Base-by-base conservation (phyloP, 2,329 filamentous ascomycete genomes). In the Ophidiomyces ophidiicola region DNA sequence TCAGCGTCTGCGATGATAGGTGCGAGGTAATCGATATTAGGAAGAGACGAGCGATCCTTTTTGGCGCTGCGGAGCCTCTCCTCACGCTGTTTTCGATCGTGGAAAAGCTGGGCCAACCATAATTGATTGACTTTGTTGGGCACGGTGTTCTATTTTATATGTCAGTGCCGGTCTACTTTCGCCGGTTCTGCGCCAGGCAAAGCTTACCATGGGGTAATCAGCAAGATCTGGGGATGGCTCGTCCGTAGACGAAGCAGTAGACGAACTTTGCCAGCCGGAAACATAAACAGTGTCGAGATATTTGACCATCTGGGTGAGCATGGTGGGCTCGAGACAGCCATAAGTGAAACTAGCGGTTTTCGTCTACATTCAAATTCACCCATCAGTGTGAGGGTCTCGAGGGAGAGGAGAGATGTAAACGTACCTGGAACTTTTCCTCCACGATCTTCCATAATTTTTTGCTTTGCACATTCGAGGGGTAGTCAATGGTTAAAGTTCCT, bases 251-350 rank as follows among this genome's bases (percentile, higher is more conserved):
- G 88, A 94, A 35, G 90, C 90, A 5, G 90, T 98, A 17, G 87
- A 94, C 1, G 88, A 96, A 48, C 84, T 94, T 66, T 98, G 90
- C 90, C 90, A 98, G 48, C 90, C 90, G 39, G 90, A 96, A 46
- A 98, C 90, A 62, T 98, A 98, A 59, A 98, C 84, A 23, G 90
- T 98, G 59, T 98, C 90, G 46, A 98, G 73, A 63, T 92, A 96
- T 66, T 96, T 94, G 53, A 88, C 88, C 90, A 98, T 98, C 64
- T 98, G 90, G 19, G 90, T 96, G 59, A 98, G 75, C 83, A 94
- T 94, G 41, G 93, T 94, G 7, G 90, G 90, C 59, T 98, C 90
- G 48, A 98, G 72, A 66, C 90, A 96, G 55, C 90, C 90, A 59
- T 94, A 98, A 42, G 90, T 98, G 68, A 80, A 93, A 64, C 84